Evolutionary conservation across 768 basidiomycete genomes (phyloP), one percentile per base, ranked within the genome.

Genomic region (Asterophora lycoperdoides): DNA sequence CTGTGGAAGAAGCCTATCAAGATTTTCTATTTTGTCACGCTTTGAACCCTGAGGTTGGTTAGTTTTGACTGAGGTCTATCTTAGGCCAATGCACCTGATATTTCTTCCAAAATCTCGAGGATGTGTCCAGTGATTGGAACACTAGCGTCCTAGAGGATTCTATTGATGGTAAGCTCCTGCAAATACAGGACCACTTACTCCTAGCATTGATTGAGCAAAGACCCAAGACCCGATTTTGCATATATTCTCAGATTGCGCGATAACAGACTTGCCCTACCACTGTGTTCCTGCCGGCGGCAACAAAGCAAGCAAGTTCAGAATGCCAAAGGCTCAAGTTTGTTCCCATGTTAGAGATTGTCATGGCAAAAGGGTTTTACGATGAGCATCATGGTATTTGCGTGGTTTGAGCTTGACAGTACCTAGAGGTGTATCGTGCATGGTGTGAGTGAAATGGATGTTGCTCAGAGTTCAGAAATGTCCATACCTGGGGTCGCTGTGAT

Each of bases 41-140:
- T 41, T 48, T 26, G 41, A 32, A 34, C n/a, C n/a, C n/a, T n/a
- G n/a, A n/a, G n/a, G n/a, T n/a, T n/a, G n/a, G 41, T 32, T 28
- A 61, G n/a, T n/a, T 42, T 29, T 54, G 45, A 38, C 57, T 59
- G 11, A 60, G n/a, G n/a, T n/a, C n/a, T 32, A 34, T 60, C 59
- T 19, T 53, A 20, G 10, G 53, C 42, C 4, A 42, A 32, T 3
- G 30, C 15, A 18, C 15, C 13, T 14, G 15, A 19, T 17, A 41
- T 18, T 6, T 57, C 41, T 30, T 54, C 39, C 8, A 63, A 30
- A 43, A 60, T 59, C 53, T 62, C 57, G 15, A 55, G 9, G 36
- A 60, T 54, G 10, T 51, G 44, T 10, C 55, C 57, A 34, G 56
- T 54, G 26, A 59, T 44, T 17, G 48, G 40, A 11, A 36, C 2